These are phyloP conservation scores for Pseudocercospora eumusae DNA, from an alignment of 2,329 filamentous ascomycete genomes.

Conservation along the genomic window DNA sequence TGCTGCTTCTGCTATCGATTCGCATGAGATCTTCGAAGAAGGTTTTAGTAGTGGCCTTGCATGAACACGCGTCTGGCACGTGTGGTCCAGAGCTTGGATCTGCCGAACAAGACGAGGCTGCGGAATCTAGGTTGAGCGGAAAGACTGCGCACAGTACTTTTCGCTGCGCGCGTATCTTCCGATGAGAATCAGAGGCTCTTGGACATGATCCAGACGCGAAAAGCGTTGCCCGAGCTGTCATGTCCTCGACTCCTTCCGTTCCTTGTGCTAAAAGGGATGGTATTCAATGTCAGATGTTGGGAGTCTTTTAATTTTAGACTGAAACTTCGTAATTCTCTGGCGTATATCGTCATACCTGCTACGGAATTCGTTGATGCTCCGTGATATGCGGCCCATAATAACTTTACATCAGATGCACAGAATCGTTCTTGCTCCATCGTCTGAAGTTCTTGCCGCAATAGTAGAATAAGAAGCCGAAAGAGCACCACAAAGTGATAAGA, in stretches of 20 bases:
- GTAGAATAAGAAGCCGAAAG: conserved; percentile 59
- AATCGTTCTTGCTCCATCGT: conserved; percentile 57
- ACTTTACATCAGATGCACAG: conserved; percentile 56
- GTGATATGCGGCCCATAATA: not conserved
- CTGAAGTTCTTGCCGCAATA: conserved; percentile 61
- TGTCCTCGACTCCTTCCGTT: no score
- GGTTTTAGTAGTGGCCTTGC: no score
- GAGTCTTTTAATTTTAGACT: not conserved
- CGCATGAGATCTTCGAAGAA: no score
- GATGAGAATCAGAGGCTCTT: no score
- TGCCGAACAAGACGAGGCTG: not conserved
- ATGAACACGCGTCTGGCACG: no score
- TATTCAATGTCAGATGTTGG: not conserved
- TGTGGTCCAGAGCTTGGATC: no score
- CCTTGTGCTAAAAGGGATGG: no score
- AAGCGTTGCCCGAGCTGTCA: no score
- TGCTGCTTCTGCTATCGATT: no score
- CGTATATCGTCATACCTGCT: not conserved
- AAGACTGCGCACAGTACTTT: not conserved
- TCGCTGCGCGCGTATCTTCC: not conserved
- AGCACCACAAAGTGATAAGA: conserved; percentile 56
- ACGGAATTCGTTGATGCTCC: not conserved
- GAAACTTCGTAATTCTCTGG: not conserved
- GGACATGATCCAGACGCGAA: no score
- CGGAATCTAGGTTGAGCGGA: not conserved